phyloP scores from a whole-genome alignment of 768 basidiomycete species.

The Dictyophora rubrovolvata region DNA sequence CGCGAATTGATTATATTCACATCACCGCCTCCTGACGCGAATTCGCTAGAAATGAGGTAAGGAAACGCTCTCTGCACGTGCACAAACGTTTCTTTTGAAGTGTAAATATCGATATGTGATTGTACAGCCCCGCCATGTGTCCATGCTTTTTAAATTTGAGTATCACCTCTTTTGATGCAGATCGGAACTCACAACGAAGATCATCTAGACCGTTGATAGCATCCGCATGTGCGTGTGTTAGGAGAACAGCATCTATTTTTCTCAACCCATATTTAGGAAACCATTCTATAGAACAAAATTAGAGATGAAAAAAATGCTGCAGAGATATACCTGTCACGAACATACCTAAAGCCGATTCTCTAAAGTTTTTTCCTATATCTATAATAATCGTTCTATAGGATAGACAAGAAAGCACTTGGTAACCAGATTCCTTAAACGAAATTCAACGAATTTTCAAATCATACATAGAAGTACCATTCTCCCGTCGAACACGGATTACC shows the following conservation, averaged over 20 bases:
- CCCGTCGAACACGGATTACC: conserved; percentile 40
- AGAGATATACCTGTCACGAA: too few relatives aligned
- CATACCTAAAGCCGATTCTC: conserved; percentile 31
- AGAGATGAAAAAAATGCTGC: conserved; percentile 18
- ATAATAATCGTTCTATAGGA: conserved; percentile 61
- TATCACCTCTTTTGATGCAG: too few relatives aligned
- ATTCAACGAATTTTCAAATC: too few relatives aligned
- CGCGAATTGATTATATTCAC: conserved; percentile 26
- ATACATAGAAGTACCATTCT: conserved; percentile 38
- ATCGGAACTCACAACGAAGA: conserved; percentile 48
- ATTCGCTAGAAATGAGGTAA: conserved; percentile 67
- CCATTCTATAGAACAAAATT: conserved; percentile 25
- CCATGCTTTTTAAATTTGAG: conserved; percentile 42
- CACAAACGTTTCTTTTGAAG: conserved; percentile 50
- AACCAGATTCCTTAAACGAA: too few relatives aligned
- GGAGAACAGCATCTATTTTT: conserved; percentile 61
- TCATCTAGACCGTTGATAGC: conserved; percentile 91
- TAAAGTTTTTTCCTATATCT: conserved; percentile 82
- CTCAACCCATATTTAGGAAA: conserved; percentile 68
- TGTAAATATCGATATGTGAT: conserved; percentile 63
- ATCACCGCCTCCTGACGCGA: conserved; percentile 72
- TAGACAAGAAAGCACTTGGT: too few relatives aligned
- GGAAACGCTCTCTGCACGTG: conserved; percentile 69
- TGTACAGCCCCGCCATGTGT: conserved; percentile 59
- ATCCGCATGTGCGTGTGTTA: conserved; percentile 86